These are phyloP conservation scores for Plasmodium relictum DNA, from an alignment of 169 alveolate genomes.

Conservation along the genomic window DNA sequence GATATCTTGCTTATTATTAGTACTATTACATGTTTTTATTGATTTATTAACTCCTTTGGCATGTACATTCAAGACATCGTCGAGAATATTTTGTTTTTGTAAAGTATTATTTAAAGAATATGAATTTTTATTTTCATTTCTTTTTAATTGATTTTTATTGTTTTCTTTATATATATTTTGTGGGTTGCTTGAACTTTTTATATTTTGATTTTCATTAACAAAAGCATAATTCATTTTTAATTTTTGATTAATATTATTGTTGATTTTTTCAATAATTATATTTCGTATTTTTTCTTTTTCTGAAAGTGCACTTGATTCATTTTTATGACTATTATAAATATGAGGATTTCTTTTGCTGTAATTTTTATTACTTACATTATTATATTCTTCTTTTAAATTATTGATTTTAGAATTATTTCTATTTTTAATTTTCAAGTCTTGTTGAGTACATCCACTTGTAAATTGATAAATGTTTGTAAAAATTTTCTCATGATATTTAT, in stretches of 20 bases:
- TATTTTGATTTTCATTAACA: background rate
- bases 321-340: background rate
- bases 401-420: slow-evolving; percentile 8
- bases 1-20: slow-evolving; percentile 11
- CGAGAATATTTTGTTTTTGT: background rate
- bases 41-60: background rate
- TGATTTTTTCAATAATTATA: background rate
- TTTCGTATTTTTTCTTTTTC: background rate
- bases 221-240: background rate
- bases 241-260: background rate
- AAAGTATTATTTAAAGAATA: background rate
- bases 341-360: background rate
- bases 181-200: background rate
- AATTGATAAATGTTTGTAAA: slow-evolving; percentile 53
- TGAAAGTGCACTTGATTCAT: background rate
- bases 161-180: background rate
- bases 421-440: slow-evolving; percentile 15
- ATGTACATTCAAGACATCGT: background rate
- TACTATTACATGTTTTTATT: slow-evolving; percentile 13
- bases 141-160: background rate
- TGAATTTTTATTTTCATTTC: background rate
- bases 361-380: background rate
- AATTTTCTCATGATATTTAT: slow-evolving; percentile 40
- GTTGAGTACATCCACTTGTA: slow-evolving; percentile 30
- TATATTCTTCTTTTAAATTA: background rate